Conservation (phyloP, 305 asterid species). For the Fraxinus greggii region DNA sequence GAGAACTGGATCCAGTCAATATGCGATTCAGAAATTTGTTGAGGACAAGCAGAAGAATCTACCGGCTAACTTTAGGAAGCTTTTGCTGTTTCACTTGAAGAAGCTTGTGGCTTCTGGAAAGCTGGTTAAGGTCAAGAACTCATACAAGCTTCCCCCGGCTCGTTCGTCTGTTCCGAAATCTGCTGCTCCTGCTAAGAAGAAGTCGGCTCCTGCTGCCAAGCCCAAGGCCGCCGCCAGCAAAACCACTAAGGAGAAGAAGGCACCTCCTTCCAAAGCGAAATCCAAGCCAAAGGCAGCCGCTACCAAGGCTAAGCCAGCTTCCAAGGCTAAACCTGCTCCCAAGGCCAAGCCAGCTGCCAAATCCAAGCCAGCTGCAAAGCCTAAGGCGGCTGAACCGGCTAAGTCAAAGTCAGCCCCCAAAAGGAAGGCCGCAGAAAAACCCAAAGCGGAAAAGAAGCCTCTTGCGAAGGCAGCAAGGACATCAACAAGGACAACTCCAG, state of each 20-base stretch:
- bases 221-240: conserved; percentile 26
- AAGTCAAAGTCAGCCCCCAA: conserved; percentile 45
- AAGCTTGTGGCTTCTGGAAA: conserved; percentile 67
- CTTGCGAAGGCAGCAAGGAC: conserved; percentile 49
- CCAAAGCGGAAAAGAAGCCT: conserved; percentile 51
- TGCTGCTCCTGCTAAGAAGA: conserved; percentile 21
- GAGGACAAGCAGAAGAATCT: conserved; percentile 76
- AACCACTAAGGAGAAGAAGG: conserved; percentile 29
- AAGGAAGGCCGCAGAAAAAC: conserved; percentile 51
- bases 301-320: conserved; percentile 29
- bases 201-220: conserved; percentile 24
- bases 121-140: conserved; percentile 68
- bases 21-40: conserved; percentile 70
- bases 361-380: conserved; percentile 35
- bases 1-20: conserved; percentile 78
- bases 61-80: conserved; percentile 70
- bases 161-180: conserved; percentile 33
- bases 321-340: conserved; percentile 50
- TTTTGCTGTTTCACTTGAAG: conserved; percentile 66
- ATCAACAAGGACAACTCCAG: conserved; percentile 47
- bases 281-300: conserved; percentile 27
- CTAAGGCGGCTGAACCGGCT: conserved; percentile 21
- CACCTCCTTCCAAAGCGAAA: conserved; percentile 25
- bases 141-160: conserved; percentile 64
- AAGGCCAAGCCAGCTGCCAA: conserved; percentile 40